Evolutionary conservation across 2,329 filamentous ascomycete species (phyloP).

Genomic region (Botrytis cinerea): DNA sequence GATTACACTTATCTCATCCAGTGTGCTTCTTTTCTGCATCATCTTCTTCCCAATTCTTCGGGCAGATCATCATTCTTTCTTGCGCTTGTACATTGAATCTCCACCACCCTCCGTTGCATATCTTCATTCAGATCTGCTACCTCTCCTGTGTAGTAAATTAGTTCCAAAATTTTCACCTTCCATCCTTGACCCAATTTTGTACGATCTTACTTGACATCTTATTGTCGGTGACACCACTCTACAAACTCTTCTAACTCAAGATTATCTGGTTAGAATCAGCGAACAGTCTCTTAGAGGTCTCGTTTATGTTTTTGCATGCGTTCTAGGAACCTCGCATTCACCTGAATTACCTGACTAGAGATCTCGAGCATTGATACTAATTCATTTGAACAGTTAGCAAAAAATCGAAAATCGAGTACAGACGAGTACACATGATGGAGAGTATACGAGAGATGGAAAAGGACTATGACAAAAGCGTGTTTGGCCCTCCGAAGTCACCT

Average conservation of each 20-base stretch:
- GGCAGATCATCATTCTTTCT: background rate
- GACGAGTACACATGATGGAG: background rate
- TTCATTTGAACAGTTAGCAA: background rate
- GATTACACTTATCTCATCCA: background rate
- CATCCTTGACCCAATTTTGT: background rate
- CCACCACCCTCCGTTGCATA: too few species aligned
- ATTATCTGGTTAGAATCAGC: background rate
- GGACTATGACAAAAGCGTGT: background rate
- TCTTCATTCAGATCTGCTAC: background rate
- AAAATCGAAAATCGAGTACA: background rate
- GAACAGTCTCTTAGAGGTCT: background rate
- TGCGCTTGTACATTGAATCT: background rate
- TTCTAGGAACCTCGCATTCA: background rate
- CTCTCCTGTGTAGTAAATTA: accelerated
- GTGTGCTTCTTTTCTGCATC: background rate
- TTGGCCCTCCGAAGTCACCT: background rate
- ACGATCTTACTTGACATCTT: too few species aligned
- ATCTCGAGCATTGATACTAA: background rate
- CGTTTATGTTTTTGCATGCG: background rate
- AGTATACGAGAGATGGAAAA: background rate
- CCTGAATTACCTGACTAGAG: background rate
- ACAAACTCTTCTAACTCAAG: background rate
- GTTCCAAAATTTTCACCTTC: background rate
- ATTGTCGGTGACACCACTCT: background rate
- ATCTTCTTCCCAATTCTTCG: too few species aligned